These are phyloP conservation scores for Quillaja saponaria DNA, from an alignment of 306 rosid genomes.

Conservation along the genomic window DNA sequence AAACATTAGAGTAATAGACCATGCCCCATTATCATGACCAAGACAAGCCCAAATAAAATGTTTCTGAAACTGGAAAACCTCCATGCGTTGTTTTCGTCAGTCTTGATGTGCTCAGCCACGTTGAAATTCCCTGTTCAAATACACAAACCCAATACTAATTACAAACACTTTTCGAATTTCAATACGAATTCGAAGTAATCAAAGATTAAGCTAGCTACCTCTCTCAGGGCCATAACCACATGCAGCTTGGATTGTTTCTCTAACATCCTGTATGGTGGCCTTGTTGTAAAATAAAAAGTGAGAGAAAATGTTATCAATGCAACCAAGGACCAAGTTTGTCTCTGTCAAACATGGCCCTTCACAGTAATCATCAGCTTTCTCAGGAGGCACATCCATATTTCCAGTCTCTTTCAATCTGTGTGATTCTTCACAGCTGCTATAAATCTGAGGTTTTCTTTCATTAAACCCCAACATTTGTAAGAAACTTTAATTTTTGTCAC, in stretches of 20 bases:
- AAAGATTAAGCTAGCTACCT: constrained; percentile 49
- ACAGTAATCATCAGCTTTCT: constrained; percentile 58
- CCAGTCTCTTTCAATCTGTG: constrained; percentile 61
- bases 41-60: constrained; percentile 46
- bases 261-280: constrained; percentile 67
- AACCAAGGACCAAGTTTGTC: constrained; percentile 67
- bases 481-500: neutral
- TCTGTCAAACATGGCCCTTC: constrained; percentile 70
- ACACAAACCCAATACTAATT: neutral
- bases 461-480: neutral
- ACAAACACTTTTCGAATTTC: too few species aligned
- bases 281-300: constrained; percentile 68
- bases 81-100: constrained; percentile 45
- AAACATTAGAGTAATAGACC: constrained; percentile 34
- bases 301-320: constrained; percentile 59
- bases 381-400: constrained; percentile 49
- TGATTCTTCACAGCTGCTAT: constrained; percentile 72
- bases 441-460: constrained; percentile 51
- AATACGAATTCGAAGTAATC: too few species aligned
- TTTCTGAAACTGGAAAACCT: too few species aligned
- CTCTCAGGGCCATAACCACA: constrained; percentile 79
- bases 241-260: constrained; percentile 58
- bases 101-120: constrained; percentile 57
- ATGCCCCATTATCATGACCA: constrained; percentile 40
- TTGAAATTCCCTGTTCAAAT: constrained; percentile 60